phyloP scores from a whole-genome alignment of 768 basidiomycete species.

The Pluteus cervinus region DNA sequence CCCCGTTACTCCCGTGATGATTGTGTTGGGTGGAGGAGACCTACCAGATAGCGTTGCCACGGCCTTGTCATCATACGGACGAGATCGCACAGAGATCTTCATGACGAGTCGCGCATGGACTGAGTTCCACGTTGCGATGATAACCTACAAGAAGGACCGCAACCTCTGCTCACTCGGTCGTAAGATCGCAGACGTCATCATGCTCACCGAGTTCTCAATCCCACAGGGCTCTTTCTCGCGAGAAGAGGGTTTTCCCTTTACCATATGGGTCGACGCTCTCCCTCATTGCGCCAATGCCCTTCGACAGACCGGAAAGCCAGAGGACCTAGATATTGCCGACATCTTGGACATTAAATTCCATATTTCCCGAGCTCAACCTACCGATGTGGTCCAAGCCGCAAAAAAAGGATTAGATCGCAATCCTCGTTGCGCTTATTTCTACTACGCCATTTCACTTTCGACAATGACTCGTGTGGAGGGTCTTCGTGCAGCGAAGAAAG shows the following conservation, averaged over 20 bases:
- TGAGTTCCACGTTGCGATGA: constrained; percentile 51
- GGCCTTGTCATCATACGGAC: constrained; percentile 44
- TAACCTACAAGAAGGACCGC: constrained; percentile 36
- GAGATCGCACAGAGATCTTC: constrained; percentile 38
- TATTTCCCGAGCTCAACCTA: constrained; percentile 42
- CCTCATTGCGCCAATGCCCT: constrained; percentile 56
- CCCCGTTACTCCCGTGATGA: constrained; percentile 40
- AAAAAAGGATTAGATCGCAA: constrained; percentile 44
- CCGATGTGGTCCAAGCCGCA: constrained; percentile 43
- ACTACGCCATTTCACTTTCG: constrained; percentile 53
- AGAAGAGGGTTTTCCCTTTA: constrained; percentile 55
- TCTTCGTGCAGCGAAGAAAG: constrained; percentile 59
- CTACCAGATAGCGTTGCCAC: constrained; percentile 41
- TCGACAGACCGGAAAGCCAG: constrained; percentile 31
- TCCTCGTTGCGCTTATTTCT: constrained; percentile 57
- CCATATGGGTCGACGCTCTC: constrained; percentile 50
- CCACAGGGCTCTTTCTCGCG: constrained; percentile 47
- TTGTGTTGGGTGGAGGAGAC: constrained; percentile 35
- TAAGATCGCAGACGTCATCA: constrained; percentile 41
- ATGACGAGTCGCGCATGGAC: constrained; percentile 31
- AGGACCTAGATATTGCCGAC: constrained; percentile 50
- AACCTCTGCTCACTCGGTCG: constrained; percentile 49
- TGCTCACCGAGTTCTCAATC: constrained; percentile 56
- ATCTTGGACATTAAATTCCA: constrained; percentile 58
- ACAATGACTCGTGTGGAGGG: constrained; percentile 41